These are phyloP conservation scores for Trifolium dubium DNA, from an alignment of 306 rosid genomes.

Conservation along the genomic window DNA sequence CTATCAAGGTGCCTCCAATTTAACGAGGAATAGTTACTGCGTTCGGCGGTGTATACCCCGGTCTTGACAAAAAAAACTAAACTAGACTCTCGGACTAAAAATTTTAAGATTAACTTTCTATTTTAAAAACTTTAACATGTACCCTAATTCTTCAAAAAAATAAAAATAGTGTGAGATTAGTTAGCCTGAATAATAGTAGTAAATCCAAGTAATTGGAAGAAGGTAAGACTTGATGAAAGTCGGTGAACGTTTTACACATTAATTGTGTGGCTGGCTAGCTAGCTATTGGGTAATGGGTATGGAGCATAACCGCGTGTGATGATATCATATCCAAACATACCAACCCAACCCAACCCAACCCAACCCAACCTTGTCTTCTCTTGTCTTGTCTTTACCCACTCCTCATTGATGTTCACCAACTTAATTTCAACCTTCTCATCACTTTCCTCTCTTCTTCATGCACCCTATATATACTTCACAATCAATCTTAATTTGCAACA, in stretches of 20 bases:
- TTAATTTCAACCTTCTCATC: not conserved
- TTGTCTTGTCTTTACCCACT: not conserved
- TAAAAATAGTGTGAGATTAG: too few species aligned
- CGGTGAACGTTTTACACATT: not conserved
- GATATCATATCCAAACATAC: not conserved
- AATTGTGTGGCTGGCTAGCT: not conserved
- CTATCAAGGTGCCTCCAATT: too few species aligned
- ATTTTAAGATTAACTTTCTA: too few species aligned
- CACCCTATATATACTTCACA: not conserved
- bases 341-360: not conserved
- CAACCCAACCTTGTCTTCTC: not conserved
- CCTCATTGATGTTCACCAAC: not conserved
- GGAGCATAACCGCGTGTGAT: not conserved
- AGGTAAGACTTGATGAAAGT: not conserved
- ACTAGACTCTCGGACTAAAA: too few species aligned
- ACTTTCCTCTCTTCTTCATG: not conserved
- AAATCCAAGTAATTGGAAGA: not conserved
- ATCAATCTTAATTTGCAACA: not conserved
- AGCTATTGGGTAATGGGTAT: not conserved
- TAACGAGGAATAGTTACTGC: too few species aligned
- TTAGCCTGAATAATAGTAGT: too few species aligned
- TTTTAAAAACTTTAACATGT: too few species aligned
- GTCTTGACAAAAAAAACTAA: too few species aligned
- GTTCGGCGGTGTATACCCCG: too few species aligned
- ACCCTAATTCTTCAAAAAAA: too few species aligned